Conservation (phyloP, 768 basidiomycete genomes). For the Tricholoma saponaceum region DNA sequence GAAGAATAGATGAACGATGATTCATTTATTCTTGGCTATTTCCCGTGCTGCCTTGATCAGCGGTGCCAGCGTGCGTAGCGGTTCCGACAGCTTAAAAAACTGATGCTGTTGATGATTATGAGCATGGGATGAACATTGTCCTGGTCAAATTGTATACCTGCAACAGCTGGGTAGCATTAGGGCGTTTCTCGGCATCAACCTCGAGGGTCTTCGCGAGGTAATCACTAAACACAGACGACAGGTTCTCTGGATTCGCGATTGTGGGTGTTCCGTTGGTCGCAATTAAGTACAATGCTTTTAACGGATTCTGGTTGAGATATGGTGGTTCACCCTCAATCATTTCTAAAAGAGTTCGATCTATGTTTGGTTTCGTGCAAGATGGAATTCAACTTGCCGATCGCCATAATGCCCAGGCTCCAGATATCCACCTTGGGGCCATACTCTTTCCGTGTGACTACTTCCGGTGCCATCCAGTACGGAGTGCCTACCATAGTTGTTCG, state of each 20-base stretch:
- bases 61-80: conserved; percentile 79
- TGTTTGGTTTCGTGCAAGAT: conserved; percentile 1
- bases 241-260: conserved; percentile 82
- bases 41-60: conserved; percentile 92
- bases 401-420: conserved; percentile 96
- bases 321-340: conserved; percentile 99
- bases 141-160: conserved; percentile 40
- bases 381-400: conserved; percentile 63
- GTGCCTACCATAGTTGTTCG: conserved; percentile 98
- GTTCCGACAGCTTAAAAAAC: conserved; percentile 87
- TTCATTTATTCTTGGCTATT: conserved; percentile 62
- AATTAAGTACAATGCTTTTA: conserved; percentile 96
- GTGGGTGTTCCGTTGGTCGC: conserved; percentile 97
- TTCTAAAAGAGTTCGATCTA: conserved; percentile 45
- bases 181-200: conserved; percentile 93
- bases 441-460: conserved; percentile 96
- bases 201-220: conserved; percentile 87
- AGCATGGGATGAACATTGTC: background rate
- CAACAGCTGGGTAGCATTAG: conserved; percentile 77
- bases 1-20: background rate
- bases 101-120: conserved; percentile 55
- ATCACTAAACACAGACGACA: conserved; percentile 78
- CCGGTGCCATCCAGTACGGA: conserved; percentile 99
- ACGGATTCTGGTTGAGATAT: conserved; percentile 92
- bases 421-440: conserved; percentile 99